phyloP scores from a whole-genome alignment of 139 green algal genomes.

The Tetraselmis striata region DNA sequence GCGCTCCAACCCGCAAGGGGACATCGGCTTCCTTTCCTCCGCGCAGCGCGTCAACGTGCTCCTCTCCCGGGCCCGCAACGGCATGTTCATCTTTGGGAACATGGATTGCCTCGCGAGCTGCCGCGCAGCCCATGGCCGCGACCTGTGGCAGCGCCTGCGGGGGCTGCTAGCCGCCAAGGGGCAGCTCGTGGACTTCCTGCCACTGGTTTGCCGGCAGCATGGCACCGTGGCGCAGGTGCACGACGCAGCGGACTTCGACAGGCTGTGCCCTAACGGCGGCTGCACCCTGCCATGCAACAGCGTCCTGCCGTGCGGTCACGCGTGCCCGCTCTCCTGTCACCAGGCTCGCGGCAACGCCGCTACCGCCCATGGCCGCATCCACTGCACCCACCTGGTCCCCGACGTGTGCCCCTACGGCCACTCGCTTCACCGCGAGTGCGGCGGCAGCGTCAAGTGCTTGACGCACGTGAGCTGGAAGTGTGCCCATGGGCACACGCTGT shows the following conservation, averaged over 20 bases:
- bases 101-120: conserved; percentile 25
- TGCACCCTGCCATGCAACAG: conserved; percentile 42
- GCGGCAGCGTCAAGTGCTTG: too few species aligned
- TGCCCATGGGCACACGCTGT: background rate
- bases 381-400: background rate
- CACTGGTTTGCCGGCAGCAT: conserved; percentile 46
- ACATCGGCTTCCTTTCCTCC: conserved; percentile 60
- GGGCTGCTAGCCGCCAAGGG: conserved; percentile 20
- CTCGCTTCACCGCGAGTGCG: background rate
- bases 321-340: conserved; percentile 18
- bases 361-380: background rate
- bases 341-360: background rate
- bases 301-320: conserved; percentile 48
- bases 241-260: conserved; percentile 24
- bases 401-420: background rate
- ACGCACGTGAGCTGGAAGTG: background rate
- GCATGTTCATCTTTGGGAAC: conserved; percentile 71
- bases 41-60: conserved; percentile 74
- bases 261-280: conserved; percentile 37
- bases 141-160: conserved; percentile 47
- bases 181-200: conserved; percentile 27
- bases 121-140: conserved; percentile 2
- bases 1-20: conserved; percentile 55
- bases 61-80: conserved; percentile 61
- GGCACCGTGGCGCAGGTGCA: conserved; percentile 21